Evolutionary conservation across 2,329 filamentous ascomycete genomes (phyloP).

Genomic region (Paecilomyces dactylethromorphus): DNA sequence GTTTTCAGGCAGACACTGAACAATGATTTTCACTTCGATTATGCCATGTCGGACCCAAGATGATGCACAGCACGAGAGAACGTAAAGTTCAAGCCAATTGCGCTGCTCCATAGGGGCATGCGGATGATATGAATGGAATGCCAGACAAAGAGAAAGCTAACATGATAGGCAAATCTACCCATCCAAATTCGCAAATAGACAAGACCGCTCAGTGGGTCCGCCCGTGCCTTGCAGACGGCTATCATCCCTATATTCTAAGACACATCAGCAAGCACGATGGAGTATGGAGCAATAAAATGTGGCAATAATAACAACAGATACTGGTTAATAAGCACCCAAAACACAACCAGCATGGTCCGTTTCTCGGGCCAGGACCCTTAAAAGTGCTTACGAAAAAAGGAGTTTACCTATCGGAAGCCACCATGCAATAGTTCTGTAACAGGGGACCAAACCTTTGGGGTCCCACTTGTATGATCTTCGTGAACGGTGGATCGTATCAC

Average conservation of each 20-base stretch:
- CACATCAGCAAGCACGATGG: background rate
- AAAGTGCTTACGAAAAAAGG: background rate
- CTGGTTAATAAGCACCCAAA: background rate
- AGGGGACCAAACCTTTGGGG: conserved; percentile 1
- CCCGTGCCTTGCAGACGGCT: background rate
- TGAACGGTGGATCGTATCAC: background rate
- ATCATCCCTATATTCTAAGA: background rate
- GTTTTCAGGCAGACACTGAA: background rate
- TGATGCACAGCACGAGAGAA: background rate
- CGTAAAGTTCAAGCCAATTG: background rate
- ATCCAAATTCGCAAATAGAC: background rate
- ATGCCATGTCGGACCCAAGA: background rate
- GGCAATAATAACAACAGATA: background rate
- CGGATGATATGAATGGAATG: conserved; percentile 6
- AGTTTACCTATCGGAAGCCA: background rate
- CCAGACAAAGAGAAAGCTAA: conserved; percentile 6
- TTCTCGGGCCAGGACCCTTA: background rate
- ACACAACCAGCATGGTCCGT: background rate
- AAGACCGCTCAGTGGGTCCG: background rate
- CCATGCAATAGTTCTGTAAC: background rate
- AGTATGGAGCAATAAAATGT: background rate
- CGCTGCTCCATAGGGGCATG: conserved; percentile 1
- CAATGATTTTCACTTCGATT: background rate
- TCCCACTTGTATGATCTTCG: background rate
- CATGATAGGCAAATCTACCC: background rate